Conservation (phyloP, 2,329 filamentous ascomycete species). For the Talaromyces islandicus region DNA sequence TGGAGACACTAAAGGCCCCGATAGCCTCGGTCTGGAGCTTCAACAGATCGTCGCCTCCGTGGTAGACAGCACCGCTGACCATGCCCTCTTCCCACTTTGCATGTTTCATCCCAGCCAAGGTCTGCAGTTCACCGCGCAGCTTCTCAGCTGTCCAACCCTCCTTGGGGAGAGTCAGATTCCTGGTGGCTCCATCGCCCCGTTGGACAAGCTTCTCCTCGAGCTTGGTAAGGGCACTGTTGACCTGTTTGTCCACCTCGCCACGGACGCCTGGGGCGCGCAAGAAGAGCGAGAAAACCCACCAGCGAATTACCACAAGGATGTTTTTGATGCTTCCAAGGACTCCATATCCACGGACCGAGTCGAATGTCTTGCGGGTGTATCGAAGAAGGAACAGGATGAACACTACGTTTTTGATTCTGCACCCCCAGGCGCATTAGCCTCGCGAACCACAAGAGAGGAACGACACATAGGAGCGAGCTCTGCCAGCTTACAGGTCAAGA, state of each 20-base stretch:
- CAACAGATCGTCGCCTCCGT: constrained; percentile 77
- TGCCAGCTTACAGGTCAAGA: constrained; percentile 36
- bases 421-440: background rate
- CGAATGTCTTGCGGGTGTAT: constrained; percentile 71
- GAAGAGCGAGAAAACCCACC: constrained; percentile 77
- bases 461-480: background rate
- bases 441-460: constrained; percentile 6
- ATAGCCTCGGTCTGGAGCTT: constrained; percentile 88
- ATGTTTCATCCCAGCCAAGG: constrained; percentile 80
- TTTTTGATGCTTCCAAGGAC: constrained; percentile 71
- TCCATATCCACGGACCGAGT: constrained; percentile 84
- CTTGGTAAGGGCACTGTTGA: constrained; percentile 72
- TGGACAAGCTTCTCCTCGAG: constrained; percentile 79
- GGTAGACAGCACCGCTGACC: constrained; percentile 93
- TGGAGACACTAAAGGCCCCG: constrained; percentile 87
- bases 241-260: constrained; percentile 75
- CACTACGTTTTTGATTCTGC: constrained; percentile 74
- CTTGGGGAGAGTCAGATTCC: constrained; percentile 71
- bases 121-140: constrained; percentile 71
- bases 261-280: constrained; percentile 81
- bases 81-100: constrained; percentile 94
- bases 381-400: constrained; percentile 84
- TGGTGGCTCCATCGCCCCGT: constrained; percentile 61
- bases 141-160: constrained; percentile 77
- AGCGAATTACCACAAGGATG: constrained; percentile 64